These are phyloP conservation scores for Saprolegnia parasitica DNA, from an alignment of 352 stramenopile genomes.

Conservation along the genomic window DNA sequence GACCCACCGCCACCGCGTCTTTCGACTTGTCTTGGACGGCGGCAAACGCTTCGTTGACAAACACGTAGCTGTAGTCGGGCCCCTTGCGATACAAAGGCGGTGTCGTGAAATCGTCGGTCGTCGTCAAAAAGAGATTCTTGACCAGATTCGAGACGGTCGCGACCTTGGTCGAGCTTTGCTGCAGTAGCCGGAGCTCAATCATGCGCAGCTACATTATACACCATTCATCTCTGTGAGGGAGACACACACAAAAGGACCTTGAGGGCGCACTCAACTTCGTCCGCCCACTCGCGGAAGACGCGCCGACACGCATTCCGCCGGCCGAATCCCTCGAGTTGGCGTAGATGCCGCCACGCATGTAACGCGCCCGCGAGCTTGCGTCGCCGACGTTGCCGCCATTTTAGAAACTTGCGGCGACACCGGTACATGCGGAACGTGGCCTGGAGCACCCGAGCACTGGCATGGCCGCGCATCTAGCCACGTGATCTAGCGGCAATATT, in stretches of 20 bases:
- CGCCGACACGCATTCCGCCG: constrained; percentile 36
- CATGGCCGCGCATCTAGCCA: not conserved
- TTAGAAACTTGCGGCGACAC: constrained; percentile 37
- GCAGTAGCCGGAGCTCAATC: constrained; percentile 62
- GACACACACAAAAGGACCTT: constrained; percentile 2
- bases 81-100: not conserved
- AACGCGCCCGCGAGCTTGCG: constrained; percentile 37
- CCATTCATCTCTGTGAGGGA: not conserved
- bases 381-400: constrained; percentile 42
- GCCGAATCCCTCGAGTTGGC: constrained; percentile 38
- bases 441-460: constrained; percentile 41
- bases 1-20: constrained; percentile 22
- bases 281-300: constrained; percentile 44
- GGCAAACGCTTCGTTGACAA: constrained; percentile 55
- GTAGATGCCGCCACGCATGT: constrained; percentile 46
- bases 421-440: constrained; percentile 51
- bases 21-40: constrained; percentile 36
- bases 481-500: not conserved
- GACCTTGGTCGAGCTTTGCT: constrained; percentile 43
- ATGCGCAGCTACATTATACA: constrained; percentile 35
- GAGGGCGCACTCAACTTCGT: constrained; percentile 42
- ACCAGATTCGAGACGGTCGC: constrained; percentile 49
- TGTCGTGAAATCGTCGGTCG: constrained; percentile 19
- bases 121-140: constrained; percentile 71
- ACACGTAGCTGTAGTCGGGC: constrained; percentile 14